phyloP scores from a whole-genome alignment of 495 filamentous ascomycete genomes.

The Geoglossum glabrum region DNA sequence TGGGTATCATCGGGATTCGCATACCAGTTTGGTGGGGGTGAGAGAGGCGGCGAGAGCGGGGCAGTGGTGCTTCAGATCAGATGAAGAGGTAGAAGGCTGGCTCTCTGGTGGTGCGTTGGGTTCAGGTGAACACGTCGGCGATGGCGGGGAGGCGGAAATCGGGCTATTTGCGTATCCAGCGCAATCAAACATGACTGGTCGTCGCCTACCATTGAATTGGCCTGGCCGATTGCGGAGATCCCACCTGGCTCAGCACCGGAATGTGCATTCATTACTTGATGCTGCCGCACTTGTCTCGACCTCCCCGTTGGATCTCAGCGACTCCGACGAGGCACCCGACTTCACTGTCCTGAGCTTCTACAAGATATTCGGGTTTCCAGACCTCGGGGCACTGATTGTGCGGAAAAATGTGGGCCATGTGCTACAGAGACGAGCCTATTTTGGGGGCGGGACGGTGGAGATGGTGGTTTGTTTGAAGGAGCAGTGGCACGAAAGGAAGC shows the following conservation, averaged over 20 bases:
- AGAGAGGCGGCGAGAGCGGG: slow-evolving; percentile 32
- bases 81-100: slow-evolving; percentile 47
- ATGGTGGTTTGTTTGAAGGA: slow-evolving; percentile 38
- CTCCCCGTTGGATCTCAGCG: slow-evolving; percentile 37
- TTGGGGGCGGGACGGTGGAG: slow-evolving; percentile 61
- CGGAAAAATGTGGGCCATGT: slow-evolving; percentile 40
- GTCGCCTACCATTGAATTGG: slow-evolving; percentile 41
- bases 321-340: slow-evolving; percentile 42
- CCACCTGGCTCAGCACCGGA: background rate
- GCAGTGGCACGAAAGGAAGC: slow-evolving; percentile 45
- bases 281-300: slow-evolving; percentile 56
- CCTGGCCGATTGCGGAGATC: background rate
- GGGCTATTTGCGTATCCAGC: slow-evolving; percentile 58
- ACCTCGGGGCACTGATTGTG: slow-evolving; percentile 47
- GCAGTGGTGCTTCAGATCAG: slow-evolving; percentile 39
- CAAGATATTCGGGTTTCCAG: slow-evolving; percentile 69
- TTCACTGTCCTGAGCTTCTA: slow-evolving; percentile 56
- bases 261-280: slow-evolving; percentile 47
- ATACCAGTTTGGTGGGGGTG: slow-evolving; percentile 54
- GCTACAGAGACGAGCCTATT: slow-evolving; percentile 43
- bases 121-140: slow-evolving; percentile 7
- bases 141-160: slow-evolving; percentile 2
- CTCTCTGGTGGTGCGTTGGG: slow-evolving; percentile 17
- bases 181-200: slow-evolving; percentile 63
- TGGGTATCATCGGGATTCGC: slow-evolving; percentile 53